Percentiles rank a stretch among this genome's conserved stretches.
These are phyloP conservation scores for Phytomonas francai DNA, from an alignment of 208 protist genomes.

Conservation along the genomic window DNA sequence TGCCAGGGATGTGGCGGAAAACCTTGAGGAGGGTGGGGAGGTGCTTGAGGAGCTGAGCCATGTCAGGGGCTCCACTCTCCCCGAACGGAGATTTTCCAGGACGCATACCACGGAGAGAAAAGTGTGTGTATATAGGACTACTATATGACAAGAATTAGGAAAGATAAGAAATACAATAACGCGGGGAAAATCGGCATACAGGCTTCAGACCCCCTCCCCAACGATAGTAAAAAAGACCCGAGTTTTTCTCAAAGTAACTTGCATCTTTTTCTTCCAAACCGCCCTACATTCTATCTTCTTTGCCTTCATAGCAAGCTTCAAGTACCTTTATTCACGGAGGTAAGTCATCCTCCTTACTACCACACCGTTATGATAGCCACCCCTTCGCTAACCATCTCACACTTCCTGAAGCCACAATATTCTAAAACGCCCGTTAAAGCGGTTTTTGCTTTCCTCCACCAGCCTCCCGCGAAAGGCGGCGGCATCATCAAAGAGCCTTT, in stretches of 20 bases:
- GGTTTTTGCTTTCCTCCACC: constrained; percentile 65
- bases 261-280: neutral
- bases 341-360: neutral
- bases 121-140: neutral
- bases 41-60: constrained; percentile 37
- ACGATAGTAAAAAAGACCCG: neutral
- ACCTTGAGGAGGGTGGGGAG: constrained; percentile 42
- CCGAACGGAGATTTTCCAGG: neutral
- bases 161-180: neutral
- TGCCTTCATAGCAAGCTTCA: neutral
- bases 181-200: neutral
- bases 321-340: neutral
- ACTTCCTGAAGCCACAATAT: constrained; percentile 83
- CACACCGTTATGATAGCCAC: neutral
- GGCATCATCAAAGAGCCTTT: constrained; percentile 45
- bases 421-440: constrained; percentile 71
- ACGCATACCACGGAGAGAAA: constrained; percentile 2
- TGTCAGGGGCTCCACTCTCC: constrained; percentile 13
- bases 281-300: neutral
- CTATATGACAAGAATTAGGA: neutral
- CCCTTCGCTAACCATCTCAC: constrained; percentile 12
- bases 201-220: neutral
- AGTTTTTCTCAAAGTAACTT: neutral
- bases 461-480: constrained; percentile 49
- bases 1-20: constrained; percentile 22